Percentiles rank a stretch among this genome's conserved stretches.
Evolutionary conservation across 2,329 filamentous ascomycete genomes (phyloP).

Genomic region (Fusarium nanum): DNA sequence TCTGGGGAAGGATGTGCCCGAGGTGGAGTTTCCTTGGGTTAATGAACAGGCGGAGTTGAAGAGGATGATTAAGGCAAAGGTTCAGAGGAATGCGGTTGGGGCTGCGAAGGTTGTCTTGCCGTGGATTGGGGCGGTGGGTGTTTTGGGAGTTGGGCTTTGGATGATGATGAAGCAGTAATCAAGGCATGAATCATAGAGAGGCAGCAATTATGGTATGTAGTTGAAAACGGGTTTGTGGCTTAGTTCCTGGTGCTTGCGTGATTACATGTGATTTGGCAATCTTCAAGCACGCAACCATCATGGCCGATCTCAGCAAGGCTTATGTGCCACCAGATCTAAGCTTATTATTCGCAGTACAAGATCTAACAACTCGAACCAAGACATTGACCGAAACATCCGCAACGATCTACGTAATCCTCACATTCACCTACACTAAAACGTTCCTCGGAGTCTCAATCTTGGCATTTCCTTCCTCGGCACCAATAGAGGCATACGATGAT

Average conservation of each 20-base stretch:
- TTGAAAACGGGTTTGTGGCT: neutral
- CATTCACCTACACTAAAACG: neutral
- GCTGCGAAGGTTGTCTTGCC: conserved; percentile 24
- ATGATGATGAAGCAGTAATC: neutral
- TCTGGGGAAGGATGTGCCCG: conserved; percentile 49
- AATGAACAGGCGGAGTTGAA: conserved; percentile 47
- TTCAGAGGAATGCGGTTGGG: conserved; percentile 3
- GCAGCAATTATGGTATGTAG: neutral
- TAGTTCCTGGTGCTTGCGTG: neutral
- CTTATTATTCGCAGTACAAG: neutral
- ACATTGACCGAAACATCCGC: neutral
- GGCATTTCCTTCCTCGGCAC: neutral
- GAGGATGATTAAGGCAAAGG: conserved; percentile 18
- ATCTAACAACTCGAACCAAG: neutral
- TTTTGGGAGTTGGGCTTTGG: conserved; percentile 28
- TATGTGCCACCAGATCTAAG: neutral
- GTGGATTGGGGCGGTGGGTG: conserved; percentile 29
- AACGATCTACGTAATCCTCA: neutral
- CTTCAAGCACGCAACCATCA: neutral
- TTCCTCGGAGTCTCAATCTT: neutral
- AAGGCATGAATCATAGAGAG: neutral
- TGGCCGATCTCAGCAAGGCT: neutral
- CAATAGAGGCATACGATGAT: conserved; percentile 22
- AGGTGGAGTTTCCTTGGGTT: conserved; percentile 48
- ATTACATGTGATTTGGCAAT: neutral